Conservation (phyloP, 176 grass and related monocot species). For the Oryza officinalis region DNA sequence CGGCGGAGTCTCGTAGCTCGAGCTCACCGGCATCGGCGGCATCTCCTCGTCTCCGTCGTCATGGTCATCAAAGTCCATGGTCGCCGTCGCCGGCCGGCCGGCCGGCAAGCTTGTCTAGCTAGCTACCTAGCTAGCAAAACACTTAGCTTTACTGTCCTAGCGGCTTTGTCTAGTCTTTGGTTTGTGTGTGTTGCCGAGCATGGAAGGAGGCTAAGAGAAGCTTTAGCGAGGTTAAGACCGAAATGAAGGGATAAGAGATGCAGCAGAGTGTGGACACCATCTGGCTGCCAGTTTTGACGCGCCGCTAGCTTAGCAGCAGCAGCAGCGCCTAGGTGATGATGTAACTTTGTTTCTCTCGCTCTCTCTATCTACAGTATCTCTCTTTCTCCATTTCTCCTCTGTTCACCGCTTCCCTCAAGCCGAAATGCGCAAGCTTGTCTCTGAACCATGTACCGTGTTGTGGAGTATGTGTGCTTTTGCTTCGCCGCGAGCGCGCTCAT, state of each 20-base stretch:
- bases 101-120: background rate
- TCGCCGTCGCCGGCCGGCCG: background rate
- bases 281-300: constrained; percentile 58
- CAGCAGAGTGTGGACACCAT: constrained; percentile 50
- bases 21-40: constrained; percentile 48
- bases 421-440: background rate
- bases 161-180: background rate
- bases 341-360: background rate
- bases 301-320: constrained; percentile 33
- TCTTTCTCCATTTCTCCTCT: background rate
- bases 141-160: background rate
- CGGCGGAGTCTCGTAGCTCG: constrained; percentile 55
- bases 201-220: constrained; percentile 44
- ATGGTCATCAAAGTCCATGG: constrained; percentile 76
- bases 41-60: constrained; percentile 61
- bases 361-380: background rate
- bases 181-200: constrained; percentile 20
- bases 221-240: constrained; percentile 49
- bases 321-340: constrained; percentile 26
- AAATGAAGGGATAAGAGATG: constrained; percentile 49
- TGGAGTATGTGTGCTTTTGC: constrained; percentile 3
- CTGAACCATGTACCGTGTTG: background rate
- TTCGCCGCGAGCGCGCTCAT: background rate
- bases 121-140: background rate
- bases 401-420: constrained; percentile 17